phyloP scores from a whole-genome alignment of 2,329 filamentous ascomycete genomes.

The Didymella glomerata region DNA sequence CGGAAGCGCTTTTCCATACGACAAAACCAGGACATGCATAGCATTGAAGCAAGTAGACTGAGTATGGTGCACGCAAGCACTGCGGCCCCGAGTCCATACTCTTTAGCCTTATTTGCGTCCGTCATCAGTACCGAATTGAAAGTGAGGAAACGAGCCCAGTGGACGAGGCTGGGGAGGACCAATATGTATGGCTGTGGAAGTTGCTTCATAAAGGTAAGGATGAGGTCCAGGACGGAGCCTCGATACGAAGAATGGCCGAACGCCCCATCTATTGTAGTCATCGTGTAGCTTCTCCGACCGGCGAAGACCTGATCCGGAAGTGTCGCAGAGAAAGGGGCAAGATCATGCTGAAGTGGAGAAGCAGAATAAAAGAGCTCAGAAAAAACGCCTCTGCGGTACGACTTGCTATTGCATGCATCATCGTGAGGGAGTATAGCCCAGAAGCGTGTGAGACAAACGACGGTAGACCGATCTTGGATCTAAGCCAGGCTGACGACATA shows the following conservation, averaged over 20 bases:
- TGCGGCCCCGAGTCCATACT: constrained; percentile 11
- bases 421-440: neutral
- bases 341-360: neutral
- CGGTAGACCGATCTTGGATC: neutral
- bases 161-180: neutral
- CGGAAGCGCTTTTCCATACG: constrained; percentile 78
- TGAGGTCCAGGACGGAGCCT: neutral
- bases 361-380: neutral
- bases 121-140: constrained; percentile 10
- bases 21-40: constrained; percentile 71
- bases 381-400: neutral
- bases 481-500: neutral
- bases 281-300: constrained; percentile 1
- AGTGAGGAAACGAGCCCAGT: constrained; percentile 1
- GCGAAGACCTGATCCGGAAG: constrained; percentile 5
- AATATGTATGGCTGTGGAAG: neutral
- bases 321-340: neutral
- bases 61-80: constrained; percentile 4
- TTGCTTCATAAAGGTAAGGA: neutral
- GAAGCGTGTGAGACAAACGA: constrained; percentile 15
- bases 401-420: neutral
- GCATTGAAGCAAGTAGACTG: constrained; percentile 10
- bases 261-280: neutral
- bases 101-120: constrained; percentile 8
- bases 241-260: neutral